phyloP scores from a whole-genome alignment of 352 stramenopile genomes.

The Chrysophaeum taylorii region DNA sequence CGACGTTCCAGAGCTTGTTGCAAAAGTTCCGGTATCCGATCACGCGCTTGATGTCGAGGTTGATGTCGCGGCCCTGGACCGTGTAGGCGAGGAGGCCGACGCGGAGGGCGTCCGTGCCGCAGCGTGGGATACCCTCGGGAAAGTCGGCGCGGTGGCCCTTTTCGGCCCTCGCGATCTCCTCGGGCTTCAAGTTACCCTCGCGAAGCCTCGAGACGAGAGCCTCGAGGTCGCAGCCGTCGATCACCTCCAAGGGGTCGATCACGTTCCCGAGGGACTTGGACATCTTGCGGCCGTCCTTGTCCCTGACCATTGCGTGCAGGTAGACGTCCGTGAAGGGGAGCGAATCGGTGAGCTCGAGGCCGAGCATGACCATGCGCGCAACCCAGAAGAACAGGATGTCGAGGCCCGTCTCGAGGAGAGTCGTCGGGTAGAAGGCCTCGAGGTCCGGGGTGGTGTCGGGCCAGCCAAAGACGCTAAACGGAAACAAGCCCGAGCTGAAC shows the following conservation, averaged over 20 bases:
- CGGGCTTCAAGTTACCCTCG: conserved; percentile 86
- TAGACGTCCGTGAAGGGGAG: conserved; percentile 97
- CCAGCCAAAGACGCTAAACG: conserved; percentile 84
- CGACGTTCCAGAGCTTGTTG: conserved; percentile 99
- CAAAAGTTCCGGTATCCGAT: conserved; percentile 98
- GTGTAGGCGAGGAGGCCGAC: conserved; percentile 93
- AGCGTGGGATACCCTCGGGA: conserved; percentile 93
- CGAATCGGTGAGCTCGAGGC: conserved; percentile 85
- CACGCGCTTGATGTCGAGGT: conserved; percentile 97
- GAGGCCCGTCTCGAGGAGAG: conserved; percentile 80
- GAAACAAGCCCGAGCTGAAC: conserved; percentile 96
- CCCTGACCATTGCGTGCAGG: conserved; percentile 97
- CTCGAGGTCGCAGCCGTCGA: conserved; percentile 86
- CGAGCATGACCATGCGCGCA: conserved; percentile 98
- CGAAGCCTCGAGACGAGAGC: conserved; percentile 79
- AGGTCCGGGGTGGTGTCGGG: conserved; percentile 70
- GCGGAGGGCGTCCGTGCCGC: conserved; percentile 90
- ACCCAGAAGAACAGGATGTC: conserved; percentile 99
- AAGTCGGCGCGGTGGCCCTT: conserved; percentile 91
- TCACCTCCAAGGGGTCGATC: conserved; percentile 96
- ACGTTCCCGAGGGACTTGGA: conserved; percentile 99
- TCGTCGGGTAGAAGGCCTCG: conserved; percentile 72
- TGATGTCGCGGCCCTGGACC: conserved; percentile 88
- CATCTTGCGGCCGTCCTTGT: conserved; percentile 99
- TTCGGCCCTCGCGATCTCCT: conserved; percentile 87